Evolutionary conservation across 495 filamentous ascomycete genomes (phyloP).

Genomic region (Jackrogersella multiformis): DNA sequence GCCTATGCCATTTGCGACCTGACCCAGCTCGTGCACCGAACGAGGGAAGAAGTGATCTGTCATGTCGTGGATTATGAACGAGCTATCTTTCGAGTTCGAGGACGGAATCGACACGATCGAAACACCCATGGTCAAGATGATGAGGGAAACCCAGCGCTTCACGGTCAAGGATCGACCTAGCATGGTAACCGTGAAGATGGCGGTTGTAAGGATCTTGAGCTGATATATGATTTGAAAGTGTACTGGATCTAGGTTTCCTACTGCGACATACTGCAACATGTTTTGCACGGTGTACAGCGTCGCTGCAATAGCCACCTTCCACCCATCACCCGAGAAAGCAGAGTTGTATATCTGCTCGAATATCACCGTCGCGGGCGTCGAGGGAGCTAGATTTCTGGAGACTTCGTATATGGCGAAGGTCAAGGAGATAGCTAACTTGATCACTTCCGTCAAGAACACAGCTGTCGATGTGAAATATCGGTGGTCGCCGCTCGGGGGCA

Average conservation of each 20-base stretch:
- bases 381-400: constrained; percentile 74
- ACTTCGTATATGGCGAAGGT: constrained; percentile 90
- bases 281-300: constrained; percentile 90
- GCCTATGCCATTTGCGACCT: constrained; percentile 52
- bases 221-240: constrained; percentile 94
- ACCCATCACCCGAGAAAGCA: constrained; percentile 91
- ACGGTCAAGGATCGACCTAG: constrained; percentile 72
- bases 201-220: constrained; percentile 89
- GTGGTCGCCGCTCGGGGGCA: constrained; percentile 81
- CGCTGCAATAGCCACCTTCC: constrained; percentile 94
- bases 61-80: constrained; percentile 63
- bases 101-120: constrained; percentile 85
- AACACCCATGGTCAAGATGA: constrained; percentile 84
- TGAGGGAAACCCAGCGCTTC: constrained; percentile 79
- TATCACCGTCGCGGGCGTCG: constrained; percentile 79
- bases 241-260: constrained; percentile 89
- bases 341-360: constrained; percentile 80
- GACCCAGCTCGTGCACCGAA: constrained; percentile 70
- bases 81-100: constrained; percentile 54
- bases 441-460: constrained; percentile 90
- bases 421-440: constrained; percentile 86
- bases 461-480: constrained; percentile 94
- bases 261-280: constrained; percentile 87
- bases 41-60: constrained; percentile 75
- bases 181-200: constrained; percentile 84